Conservation (phyloP, 2,329 filamentous ascomycete species). For the Colletotrichum filicis region DNA sequence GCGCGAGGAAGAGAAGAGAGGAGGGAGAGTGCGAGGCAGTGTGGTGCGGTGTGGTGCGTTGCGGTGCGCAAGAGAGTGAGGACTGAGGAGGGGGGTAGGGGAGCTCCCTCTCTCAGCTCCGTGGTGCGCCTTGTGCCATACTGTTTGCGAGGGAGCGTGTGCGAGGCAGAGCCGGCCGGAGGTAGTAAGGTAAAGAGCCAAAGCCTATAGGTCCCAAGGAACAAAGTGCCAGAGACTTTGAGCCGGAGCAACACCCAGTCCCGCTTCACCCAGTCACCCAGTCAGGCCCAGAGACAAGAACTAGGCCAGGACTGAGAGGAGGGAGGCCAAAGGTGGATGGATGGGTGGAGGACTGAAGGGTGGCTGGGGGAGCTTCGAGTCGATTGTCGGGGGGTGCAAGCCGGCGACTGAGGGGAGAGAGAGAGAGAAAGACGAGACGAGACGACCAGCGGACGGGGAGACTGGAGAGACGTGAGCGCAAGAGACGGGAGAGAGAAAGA, state of each 20-base stretch:
- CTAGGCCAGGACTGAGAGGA: constrained; percentile 1
- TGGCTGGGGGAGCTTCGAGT: constrained; percentile 33
- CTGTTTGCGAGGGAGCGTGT: constrained; percentile 32
- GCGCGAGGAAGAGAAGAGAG: constrained; percentile 19
- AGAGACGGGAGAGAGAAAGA: neutral
- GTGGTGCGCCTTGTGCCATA: constrained; percentile 19
- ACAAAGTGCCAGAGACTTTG: constrained; percentile 9
- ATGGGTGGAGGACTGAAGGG: constrained; percentile 4
- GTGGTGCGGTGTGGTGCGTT: constrained; percentile 16
- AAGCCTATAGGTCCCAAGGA: constrained; percentile 6
- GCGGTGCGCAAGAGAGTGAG: constrained; percentile 18
- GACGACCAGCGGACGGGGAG: neutral
- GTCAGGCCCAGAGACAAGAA: neutral
- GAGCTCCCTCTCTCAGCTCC: constrained; percentile 32
- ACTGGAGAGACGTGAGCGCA: neutral
- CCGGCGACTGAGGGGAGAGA: neutral
- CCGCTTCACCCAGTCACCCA: neutral
- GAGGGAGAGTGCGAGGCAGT: constrained; percentile 22
- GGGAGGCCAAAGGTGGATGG: constrained; percentile 21
- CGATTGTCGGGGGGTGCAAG: constrained; percentile 14
- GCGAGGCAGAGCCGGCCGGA: constrained; percentile 16
- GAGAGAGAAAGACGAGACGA: neutral
- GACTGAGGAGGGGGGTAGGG: neutral
- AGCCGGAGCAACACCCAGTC: constrained; percentile 18
- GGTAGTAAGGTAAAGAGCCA: neutral